Conservation (phyloP, 331 rosid species). For the Quercus phellos region DNA sequence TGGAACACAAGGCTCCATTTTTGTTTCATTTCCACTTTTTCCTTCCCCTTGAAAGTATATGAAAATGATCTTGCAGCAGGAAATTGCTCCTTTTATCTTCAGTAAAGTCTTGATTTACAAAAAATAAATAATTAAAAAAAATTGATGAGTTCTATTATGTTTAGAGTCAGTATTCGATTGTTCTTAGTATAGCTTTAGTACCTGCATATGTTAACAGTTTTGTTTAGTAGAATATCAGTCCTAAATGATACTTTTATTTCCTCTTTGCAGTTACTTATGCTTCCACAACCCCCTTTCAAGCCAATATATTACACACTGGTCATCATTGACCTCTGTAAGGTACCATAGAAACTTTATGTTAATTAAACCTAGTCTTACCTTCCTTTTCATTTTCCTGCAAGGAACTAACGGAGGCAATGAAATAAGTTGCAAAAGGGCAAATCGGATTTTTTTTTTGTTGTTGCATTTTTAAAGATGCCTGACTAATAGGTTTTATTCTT, state of each 20-base stretch:
- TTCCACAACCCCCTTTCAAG: constrained; percentile 94
- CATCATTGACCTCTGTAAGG: constrained; percentile 97
- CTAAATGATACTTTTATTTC: constrained; percentile 2
- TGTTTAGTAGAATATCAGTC: not conserved
- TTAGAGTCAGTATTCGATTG: not conserved
- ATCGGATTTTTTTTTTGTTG: not conserved
- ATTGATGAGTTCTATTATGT: not conserved
- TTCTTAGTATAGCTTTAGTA: not conserved
- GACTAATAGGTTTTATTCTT: constrained; percentile 20
- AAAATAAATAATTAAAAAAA: not conserved
- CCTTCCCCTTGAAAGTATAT: not conserved
- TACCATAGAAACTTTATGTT: constrained; percentile 24
- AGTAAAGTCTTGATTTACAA: not conserved
- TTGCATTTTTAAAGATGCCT: constrained; percentile 13
- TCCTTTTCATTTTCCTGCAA: constrained; percentile 5
- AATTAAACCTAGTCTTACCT: not conserved
- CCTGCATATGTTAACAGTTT: not conserved
- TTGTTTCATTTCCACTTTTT: not conserved
- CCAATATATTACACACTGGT: constrained; percentile 87
- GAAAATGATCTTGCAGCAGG: not conserved
- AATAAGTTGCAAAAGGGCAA: not conserved
- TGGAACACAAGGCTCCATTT: not conserved
- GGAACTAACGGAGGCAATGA: constrained; percentile 7
- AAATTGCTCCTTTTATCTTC: not conserved
- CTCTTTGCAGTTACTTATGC: constrained; percentile 71